phyloP scores from a whole-genome alignment of 1,284 basidiomycete species.

The Ganoderma meredithae region DNA sequence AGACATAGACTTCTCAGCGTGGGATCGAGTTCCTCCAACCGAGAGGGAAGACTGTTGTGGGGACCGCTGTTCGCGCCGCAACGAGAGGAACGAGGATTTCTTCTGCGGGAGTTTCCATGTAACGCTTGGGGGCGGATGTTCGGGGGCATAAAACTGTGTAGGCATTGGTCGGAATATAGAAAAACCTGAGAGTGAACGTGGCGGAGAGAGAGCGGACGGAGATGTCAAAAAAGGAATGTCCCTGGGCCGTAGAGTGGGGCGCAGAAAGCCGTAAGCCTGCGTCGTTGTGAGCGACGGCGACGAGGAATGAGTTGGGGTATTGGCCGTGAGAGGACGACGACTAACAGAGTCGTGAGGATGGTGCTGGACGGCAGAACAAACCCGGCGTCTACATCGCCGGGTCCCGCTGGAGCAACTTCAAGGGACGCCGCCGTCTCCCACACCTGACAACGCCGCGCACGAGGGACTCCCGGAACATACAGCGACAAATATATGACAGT shows the following conservation, averaged over 20 bases:
- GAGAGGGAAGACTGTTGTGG: conserved; percentile 39
- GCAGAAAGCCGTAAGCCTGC: conserved; percentile 27
- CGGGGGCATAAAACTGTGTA: conserved; percentile 35
- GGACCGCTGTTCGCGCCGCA: conserved; percentile 59
- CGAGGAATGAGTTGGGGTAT: conserved; percentile 28
- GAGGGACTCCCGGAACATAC: neutral
- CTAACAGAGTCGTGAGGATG: neutral
- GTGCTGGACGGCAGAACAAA: conserved; percentile 17
- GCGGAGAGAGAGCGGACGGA: conserved; percentile 34
- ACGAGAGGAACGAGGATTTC: conserved; percentile 61
- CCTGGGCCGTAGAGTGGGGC: conserved; percentile 19
- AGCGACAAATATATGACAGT: conserved; percentile 1
- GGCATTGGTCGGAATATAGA: conserved; percentile 36
- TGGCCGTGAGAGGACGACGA: conserved; percentile 28
- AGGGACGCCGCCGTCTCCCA: neutral
- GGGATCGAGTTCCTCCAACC: conserved; percentile 29
- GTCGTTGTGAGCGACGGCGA: conserved; percentile 31
- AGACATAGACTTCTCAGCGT: conserved; percentile 44
- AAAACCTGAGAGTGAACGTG: conserved; percentile 35
- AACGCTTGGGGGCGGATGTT: conserved; percentile 27
- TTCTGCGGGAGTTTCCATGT: conserved; percentile 50
- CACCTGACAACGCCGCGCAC: neutral
- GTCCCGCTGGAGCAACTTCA: neutral
- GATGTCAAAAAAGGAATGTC: conserved; percentile 28
- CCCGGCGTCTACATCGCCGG: conserved; percentile 17